Base-by-base conservation (phyloP, 768 basidiomycete genomes). In the Omphalotus guepiniiformis region DNA sequence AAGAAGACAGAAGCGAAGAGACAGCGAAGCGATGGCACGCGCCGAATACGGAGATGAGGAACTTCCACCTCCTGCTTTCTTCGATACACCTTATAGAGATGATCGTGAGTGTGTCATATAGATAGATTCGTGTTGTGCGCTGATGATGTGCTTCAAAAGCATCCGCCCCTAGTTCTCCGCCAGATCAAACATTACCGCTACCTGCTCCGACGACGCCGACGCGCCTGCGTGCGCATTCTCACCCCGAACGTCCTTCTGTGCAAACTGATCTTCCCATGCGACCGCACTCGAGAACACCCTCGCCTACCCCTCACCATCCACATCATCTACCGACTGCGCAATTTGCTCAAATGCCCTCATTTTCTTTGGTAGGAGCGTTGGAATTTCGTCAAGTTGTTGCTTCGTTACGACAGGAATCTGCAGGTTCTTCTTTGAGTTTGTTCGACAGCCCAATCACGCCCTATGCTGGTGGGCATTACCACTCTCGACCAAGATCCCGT, bases 341-440 rank as follows among this genome's bases (percentile, higher is more conserved):
- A n/a, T 63, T 70, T 29, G 63, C 65, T 8, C 78, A 80, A 51
- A 76, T 91, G 65, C 88, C 87, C 2, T 89, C 87, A 0, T 92
- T 92, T 57, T 97, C 95, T 2, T 78, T 99, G 2, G 79, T 98
- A 4, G 92, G 95, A 7, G 96, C 96, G 0, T 78, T 99, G 36
- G 96, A 99, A 64, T 99, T 99, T 66, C 78, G 93, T 15, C 85
- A 93, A 50, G 88, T 97, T 19, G 86, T 99, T 18, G 75, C 86
- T 9, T 83, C 86, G 0, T 72, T 99, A 19, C 80, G 82, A 53
- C 73, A 74, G 40, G 82, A 93, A 57, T 83, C 85, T 8, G 74
- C 79, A 2, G 71, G 71, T 1, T 66, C 76, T 0, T 75, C 80
- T 0, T 68, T 90, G 39, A 73, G 64, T 49, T 69, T 81, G 3